These are phyloP conservation scores for Monosporozyma unispora DNA, from an alignment of 805 yeast species.

Conservation along the genomic window DNA sequence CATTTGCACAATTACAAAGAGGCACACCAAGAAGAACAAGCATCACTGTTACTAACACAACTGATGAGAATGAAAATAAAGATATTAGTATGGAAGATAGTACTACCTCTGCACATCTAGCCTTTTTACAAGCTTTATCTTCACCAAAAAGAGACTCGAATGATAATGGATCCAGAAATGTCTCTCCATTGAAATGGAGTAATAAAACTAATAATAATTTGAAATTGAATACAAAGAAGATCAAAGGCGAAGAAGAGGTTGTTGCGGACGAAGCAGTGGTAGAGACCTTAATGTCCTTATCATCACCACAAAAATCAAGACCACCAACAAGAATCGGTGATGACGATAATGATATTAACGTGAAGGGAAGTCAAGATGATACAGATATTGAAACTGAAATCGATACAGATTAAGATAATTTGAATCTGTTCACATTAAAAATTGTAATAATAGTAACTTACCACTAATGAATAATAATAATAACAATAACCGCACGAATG, in stretches of 20 bases:
- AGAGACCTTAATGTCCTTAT: slow-evolving; percentile 34
- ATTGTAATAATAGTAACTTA: neutral
- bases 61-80: slow-evolving; percentile 1
- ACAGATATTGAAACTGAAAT: slow-evolving; percentile 9
- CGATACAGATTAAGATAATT: neutral
- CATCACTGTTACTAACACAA: neutral
- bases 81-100: slow-evolving; percentile 11
- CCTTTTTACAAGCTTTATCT: slow-evolving; percentile 33
- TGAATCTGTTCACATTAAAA: neutral
- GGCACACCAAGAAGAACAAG: neutral
- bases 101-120: slow-evolving; percentile 33
- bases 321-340: slow-evolving; percentile 7
- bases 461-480: neutral
- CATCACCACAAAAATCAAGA: slow-evolving; percentile 29
- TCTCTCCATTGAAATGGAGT: slow-evolving; percentile 7
- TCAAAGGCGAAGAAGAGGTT: slow-evolving; percentile 14
- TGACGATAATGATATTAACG: neutral
- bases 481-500: neutral
- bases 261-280: slow-evolving; percentile 36
- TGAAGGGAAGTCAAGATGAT: neutral
- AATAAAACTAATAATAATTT: neutral
- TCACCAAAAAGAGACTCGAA: neutral
- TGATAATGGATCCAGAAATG: neutral
- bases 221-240: neutral
- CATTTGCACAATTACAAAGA: neutral